These are phyloP conservation scores for Lasiodiplodia theobromae DNA, from an alignment of 2,329 filamentous ascomycete species.

Conservation along the genomic window DNA sequence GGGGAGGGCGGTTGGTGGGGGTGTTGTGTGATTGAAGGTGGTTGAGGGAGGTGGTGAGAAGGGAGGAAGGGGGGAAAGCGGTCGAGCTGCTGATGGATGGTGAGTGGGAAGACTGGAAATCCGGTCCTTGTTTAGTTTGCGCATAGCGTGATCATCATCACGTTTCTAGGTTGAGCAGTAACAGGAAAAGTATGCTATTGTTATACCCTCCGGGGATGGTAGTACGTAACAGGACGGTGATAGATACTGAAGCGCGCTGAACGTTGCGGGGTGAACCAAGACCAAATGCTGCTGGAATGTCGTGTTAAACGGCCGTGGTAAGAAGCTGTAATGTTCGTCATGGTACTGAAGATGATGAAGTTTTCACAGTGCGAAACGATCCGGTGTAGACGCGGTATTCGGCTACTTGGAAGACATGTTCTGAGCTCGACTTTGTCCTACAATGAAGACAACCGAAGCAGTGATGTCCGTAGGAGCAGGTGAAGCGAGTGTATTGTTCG, in stretches of 20 bases:
- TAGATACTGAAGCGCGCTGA: too few species aligned
- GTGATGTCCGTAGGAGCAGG: too few species aligned
- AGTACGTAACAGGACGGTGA: too few species aligned
- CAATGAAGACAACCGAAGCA: not conserved
- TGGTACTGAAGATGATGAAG: not conserved
- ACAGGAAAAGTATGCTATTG: not conserved
- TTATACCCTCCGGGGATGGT: too few species aligned
- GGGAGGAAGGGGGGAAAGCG: too few species aligned
- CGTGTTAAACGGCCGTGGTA: not conserved
- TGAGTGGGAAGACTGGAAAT: too few species aligned
- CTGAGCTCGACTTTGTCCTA: not conserved
- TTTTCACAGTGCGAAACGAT: not conserved
- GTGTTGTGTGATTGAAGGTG: not conserved
- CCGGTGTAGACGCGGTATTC: not conserved
- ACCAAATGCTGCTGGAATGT: not conserved
- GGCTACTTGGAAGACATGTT: not conserved
- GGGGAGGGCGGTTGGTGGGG: constrained; percentile 36
- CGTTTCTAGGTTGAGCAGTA: not conserved
- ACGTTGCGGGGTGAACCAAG: too few species aligned
- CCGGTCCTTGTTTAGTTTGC: not conserved
- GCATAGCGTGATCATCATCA: not conserved
- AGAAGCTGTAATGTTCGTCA: not conserved
- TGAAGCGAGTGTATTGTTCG: too few species aligned
- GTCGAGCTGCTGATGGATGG: too few species aligned
- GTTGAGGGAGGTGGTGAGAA: not conserved